Evolutionary conservation across 2,329 filamentous ascomycete species (phyloP).

Genomic region (Cucurbitaria berberidis): DNA sequence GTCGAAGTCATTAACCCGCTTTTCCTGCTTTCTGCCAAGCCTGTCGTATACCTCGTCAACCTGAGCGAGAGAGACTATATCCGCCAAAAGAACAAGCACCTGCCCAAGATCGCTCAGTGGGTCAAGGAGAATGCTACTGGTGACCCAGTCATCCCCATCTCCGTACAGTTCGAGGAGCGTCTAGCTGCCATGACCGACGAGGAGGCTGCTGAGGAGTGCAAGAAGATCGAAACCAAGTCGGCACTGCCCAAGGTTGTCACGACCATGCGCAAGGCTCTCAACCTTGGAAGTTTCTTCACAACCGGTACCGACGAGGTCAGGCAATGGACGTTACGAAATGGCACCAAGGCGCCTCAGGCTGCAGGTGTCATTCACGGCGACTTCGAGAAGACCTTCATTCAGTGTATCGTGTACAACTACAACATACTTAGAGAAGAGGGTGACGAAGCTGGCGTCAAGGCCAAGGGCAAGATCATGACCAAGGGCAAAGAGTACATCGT

Average conservation of each 20-base stretch:
- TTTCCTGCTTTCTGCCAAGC: slow-evolving; percentile 93
- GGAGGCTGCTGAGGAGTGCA: slow-evolving; percentile 83
- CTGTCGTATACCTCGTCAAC: slow-evolving; percentile 96
- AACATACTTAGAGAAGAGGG: slow-evolving; percentile 79
- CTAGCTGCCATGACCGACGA: slow-evolving; percentile 80
- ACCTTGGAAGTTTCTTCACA: slow-evolving; percentile 96
- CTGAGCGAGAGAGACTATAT: slow-evolving; percentile 96
- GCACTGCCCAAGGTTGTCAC: slow-evolving; percentile 89
- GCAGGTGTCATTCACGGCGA: slow-evolving; percentile 98
- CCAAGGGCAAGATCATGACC: slow-evolving; percentile 95
- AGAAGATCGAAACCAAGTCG: slow-evolving; percentile 84
- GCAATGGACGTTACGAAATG: slow-evolving; percentile 96
- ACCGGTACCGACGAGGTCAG: slow-evolving; percentile 93
- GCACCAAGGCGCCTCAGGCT: slow-evolving; percentile 95
- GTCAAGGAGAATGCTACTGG: slow-evolving; percentile 87
- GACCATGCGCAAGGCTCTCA: slow-evolving; percentile 90
- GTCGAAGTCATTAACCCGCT: slow-evolving; percentile 98
- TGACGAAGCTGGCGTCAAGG: slow-evolving; percentile 85
- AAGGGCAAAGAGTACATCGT: slow-evolving; percentile 98
- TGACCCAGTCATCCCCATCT: slow-evolving; percentile 92
- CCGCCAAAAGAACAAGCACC: slow-evolving; percentile 99
- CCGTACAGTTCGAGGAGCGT: slow-evolving; percentile 90
- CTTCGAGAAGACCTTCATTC: slow-evolving; percentile 99
- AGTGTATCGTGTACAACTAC: slow-evolving; percentile 94
- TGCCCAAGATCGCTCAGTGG: slow-evolving; percentile 93